phyloP scores from a whole-genome alignment of 345 rosid genomes.

The Eucalyptus marginata region DNA sequence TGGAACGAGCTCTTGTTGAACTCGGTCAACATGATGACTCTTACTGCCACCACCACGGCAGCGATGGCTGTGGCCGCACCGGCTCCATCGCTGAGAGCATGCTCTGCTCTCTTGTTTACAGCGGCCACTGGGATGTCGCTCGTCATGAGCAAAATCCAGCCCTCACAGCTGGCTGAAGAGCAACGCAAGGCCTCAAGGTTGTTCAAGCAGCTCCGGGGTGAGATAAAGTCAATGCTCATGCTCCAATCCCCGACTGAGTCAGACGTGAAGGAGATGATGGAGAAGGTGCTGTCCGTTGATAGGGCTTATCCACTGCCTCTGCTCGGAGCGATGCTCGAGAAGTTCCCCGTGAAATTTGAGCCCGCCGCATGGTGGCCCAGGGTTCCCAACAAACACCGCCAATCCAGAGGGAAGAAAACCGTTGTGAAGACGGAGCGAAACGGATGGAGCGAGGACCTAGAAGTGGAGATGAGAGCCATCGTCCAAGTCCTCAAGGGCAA shows the following conservation, averaged over 20 bases:
- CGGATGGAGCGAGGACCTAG: constrained; percentile 25
- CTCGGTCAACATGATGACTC: constrained; percentile 59
- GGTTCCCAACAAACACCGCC: not conserved
- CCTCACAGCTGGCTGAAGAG: not conserved
- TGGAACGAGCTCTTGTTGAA: constrained; percentile 53
- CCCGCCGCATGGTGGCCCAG: constrained; percentile 21
- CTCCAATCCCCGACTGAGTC: not conserved
- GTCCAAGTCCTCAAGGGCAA: constrained; percentile 12
- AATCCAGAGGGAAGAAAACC: not conserved
- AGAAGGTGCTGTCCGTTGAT: constrained; percentile 16
- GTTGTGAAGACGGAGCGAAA: not conserved
- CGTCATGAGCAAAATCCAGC: constrained; percentile 1
- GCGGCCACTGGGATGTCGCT: constrained; percentile 3
- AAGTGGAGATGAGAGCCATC: constrained; percentile 23
- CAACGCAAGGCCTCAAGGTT: not conserved
- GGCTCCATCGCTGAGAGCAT: not conserved
- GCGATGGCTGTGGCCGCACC: not conserved
- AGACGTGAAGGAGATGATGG: constrained; percentile 6
- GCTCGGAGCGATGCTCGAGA: constrained; percentile 20
- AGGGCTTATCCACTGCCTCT: constrained; percentile 22
- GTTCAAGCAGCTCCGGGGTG: not conserved
- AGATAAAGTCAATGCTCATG: not conserved
- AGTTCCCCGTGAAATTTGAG: constrained; percentile 12
- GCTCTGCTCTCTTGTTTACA: not conserved
- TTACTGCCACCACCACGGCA: constrained; percentile 25